phyloP scores from a whole-genome alignment of 2,329 filamentous ascomycete species.

The Allantophomopsis cytisporea region DNA sequence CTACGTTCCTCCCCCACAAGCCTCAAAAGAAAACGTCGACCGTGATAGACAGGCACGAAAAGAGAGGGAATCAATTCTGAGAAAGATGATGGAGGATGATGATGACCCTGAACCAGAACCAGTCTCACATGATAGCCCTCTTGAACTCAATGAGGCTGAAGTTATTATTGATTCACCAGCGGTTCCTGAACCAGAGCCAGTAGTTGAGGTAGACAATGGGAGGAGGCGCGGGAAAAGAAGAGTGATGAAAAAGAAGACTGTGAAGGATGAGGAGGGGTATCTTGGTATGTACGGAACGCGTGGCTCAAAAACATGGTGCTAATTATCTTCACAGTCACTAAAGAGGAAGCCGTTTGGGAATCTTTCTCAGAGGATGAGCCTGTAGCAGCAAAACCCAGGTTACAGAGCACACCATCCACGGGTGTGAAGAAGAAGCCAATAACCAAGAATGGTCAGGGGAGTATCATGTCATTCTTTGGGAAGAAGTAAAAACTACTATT shows the following conservation, averaged over 20 bases:
- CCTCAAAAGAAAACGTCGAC: constrained; percentile 15
- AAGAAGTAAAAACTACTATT: constrained; percentile 41
- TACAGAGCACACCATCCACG: constrained; percentile 25
- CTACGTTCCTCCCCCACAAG: constrained; percentile 26
- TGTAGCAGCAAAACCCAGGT: constrained; percentile 38
- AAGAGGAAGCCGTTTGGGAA: constrained; percentile 77
- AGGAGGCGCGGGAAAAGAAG: constrained; percentile 62
- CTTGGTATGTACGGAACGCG: constrained; percentile 44
- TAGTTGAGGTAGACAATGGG: too few species aligned
- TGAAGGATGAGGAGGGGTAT: constrained; percentile 81
- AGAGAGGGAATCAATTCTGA: constrained; percentile 51
- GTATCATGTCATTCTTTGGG: constrained; percentile 83
- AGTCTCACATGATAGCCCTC: constrained; percentile 3
- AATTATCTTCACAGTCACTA: constrained; percentile 48
- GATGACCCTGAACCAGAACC: constrained; percentile 29
- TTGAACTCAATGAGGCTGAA: constrained; percentile 30
- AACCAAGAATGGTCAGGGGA: constrained; percentile 55
- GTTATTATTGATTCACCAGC: too few species aligned
- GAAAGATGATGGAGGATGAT: constrained; percentile 64
- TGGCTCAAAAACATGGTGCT: constrained; percentile 5
- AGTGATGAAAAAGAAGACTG: constrained; percentile 77
- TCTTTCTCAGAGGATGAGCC: constrained; percentile 87
- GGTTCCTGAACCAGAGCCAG: neutral
- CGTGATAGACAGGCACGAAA: constrained; percentile 30
- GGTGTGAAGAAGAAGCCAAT: constrained; percentile 39